These are phyloP conservation scores for Trichoderma reesei DNA, from an alignment of 495 filamentous ascomycete genomes.

Conservation along the genomic window DNA sequence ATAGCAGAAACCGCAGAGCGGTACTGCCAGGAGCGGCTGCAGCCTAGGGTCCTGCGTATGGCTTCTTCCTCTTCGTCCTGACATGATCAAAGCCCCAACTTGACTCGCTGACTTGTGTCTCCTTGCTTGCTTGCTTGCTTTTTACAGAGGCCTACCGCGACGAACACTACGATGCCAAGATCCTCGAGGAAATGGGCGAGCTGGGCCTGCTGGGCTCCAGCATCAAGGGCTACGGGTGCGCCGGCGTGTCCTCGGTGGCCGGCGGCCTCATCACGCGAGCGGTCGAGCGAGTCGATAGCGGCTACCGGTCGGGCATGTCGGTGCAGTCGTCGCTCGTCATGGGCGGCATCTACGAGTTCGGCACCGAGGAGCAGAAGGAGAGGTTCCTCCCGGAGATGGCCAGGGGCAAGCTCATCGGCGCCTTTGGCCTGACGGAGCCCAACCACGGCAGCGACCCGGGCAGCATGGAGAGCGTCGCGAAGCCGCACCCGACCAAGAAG, in stretches of 20 bases:
- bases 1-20: slow-evolving; percentile 79
- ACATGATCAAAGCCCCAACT: too few relatives aligned
- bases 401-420: slow-evolving; percentile 76
- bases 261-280: slow-evolving; percentile 90
- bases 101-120: too few relatives aligned
- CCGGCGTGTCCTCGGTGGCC: slow-evolving; percentile 86
- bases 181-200: slow-evolving; percentile 93
- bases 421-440: slow-evolving; percentile 92
- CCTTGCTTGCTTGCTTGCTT: not conserved
- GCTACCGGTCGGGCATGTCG: slow-evolving; percentile 92
- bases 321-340: slow-evolving; percentile 93
- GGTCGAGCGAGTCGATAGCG: slow-evolving; percentile 91
- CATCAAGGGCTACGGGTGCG: slow-evolving; percentile 87
- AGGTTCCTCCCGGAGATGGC: slow-evolving; percentile 76
- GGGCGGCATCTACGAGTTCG: slow-evolving; percentile 94
- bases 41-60: slow-evolving; percentile 81
- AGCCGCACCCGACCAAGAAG: slow-evolving; percentile 77
- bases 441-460: slow-evolving; percentile 97
- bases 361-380: slow-evolving; percentile 81
- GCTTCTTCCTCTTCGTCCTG: too few relatives aligned
- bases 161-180: slow-evolving; percentile 81
- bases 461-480: slow-evolving; percentile 85
- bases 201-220: slow-evolving; percentile 84
- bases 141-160: slow-evolving; percentile 82
- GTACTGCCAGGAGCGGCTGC: slow-evolving; percentile 84